These are phyloP conservation scores for Xerocomus spinulosus DNA, from an alignment of 768 basidiomycete genomes.

Conservation along the genomic window DNA sequence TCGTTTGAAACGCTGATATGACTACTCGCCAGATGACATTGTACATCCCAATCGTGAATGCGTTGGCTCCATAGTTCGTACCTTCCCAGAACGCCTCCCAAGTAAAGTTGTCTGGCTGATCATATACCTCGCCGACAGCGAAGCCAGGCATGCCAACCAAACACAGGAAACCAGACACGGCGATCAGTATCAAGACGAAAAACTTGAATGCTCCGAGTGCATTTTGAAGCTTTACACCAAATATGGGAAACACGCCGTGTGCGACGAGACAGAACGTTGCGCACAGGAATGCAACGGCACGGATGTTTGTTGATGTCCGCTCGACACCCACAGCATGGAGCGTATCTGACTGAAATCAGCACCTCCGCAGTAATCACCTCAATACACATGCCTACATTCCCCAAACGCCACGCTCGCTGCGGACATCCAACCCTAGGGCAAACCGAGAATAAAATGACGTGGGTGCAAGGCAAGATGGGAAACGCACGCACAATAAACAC, in stretches of 20 bases:
- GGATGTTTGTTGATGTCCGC: conserved; percentile 44
- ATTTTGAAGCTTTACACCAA: conserved; percentile 63
- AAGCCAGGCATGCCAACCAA: conserved; percentile 49
- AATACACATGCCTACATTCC: conserved; percentile 49
- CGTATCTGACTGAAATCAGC: conserved; percentile 41
- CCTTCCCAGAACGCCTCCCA: conserved; percentile 66
- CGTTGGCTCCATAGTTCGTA: conserved; percentile 49
- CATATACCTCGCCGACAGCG: conserved; percentile 44
- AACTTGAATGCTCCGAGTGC: conserved; percentile 59
- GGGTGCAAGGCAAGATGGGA: background rate
- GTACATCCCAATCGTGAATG: conserved; percentile 60
- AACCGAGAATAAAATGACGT: background rate
- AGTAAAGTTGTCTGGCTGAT: conserved; percentile 51
- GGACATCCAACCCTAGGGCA: conserved; percentile 49
- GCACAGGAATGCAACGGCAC: conserved; percentile 51
- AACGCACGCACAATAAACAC: conserved; percentile 48
- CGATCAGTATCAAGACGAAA: conserved; percentile 47
- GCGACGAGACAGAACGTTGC: conserved; percentile 52
- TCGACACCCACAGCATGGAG: conserved; percentile 49
- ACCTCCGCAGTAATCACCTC: background rate
- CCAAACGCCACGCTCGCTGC: conserved; percentile 64
- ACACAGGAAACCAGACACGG: conserved; percentile 50
- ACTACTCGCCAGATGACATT: conserved; percentile 60
- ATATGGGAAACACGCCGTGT: conserved; percentile 50
- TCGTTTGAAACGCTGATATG: background rate